phyloP scores from a whole-genome alignment of 805 yeast species.

The Metschnikowia vanudenii region DNA sequence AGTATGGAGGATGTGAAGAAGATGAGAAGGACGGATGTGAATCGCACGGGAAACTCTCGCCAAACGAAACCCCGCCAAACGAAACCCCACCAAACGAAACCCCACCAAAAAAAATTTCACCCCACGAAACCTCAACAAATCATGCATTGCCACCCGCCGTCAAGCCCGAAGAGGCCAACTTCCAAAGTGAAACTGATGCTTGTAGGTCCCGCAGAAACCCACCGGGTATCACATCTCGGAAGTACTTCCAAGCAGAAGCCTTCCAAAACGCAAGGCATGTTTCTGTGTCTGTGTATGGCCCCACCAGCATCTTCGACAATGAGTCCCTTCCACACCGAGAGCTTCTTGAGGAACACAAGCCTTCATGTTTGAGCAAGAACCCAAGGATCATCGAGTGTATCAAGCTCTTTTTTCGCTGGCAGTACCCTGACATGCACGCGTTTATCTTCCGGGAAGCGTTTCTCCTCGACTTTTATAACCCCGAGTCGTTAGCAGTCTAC shows the following conservation, averaged over 20 bases:
- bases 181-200: no score
- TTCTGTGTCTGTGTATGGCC: slow-evolving; percentile 13
- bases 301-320: slow-evolving; percentile 16
- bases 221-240: no score
- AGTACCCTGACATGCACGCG: slow-evolving; percentile 19
- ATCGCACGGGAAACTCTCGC: no score
- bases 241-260: slow-evolving; percentile 8
- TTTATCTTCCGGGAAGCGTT: slow-evolving; percentile 18
- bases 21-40: no score
- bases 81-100: no score
- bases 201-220: no score
- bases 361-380: slow-evolving; percentile 8
- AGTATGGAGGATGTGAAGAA: not conserved
- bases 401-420: slow-evolving; percentile 17
- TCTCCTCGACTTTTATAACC: slow-evolving; percentile 15
- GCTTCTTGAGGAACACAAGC: slow-evolving; percentile 5
- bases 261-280: slow-evolving; percentile 6
- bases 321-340: slow-evolving; percentile 12
- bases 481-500: slow-evolving; percentile 12
- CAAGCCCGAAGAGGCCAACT: no score
- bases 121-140: no score
- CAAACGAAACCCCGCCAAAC: not conserved
- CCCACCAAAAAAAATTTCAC: no score
- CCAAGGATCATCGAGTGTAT: slow-evolving; percentile 12
- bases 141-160: no score